Evolutionary conservation across 1,284 basidiomycete species (phyloP).

Genomic region (Leccinum subrobustum): DNA sequence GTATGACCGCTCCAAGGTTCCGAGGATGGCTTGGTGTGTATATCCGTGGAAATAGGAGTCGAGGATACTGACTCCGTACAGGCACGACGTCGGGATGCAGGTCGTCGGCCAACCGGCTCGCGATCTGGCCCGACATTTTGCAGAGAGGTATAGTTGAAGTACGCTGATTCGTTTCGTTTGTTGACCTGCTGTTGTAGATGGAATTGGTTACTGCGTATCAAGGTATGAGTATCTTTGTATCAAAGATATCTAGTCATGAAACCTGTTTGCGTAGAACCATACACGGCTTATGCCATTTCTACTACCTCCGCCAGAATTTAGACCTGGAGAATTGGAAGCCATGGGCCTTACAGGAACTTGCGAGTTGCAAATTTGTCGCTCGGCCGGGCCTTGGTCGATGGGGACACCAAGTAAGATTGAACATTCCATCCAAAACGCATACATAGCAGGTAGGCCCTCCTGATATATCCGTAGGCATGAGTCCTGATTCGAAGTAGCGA

Average conservation of each 20-base stretch:
- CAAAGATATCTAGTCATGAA: neutral
- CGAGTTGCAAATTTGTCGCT: slow-evolving; percentile 96
- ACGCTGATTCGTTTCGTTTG: slow-evolving; percentile 15
- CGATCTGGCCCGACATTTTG: slow-evolving; percentile 94
- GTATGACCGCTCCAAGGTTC: slow-evolving; percentile 86
- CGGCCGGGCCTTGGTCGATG: slow-evolving; percentile 94
- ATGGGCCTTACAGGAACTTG: slow-evolving; percentile 93
- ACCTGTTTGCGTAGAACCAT: slow-evolving; percentile 65
- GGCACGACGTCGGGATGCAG: slow-evolving; percentile 97
- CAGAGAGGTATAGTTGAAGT: slow-evolving; percentile 65
- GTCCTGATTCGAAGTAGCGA: slow-evolving; percentile 54
- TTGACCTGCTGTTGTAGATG: slow-evolving; percentile 51
- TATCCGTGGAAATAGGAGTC: neutral
- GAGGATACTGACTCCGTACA: slow-evolving; percentile 28
- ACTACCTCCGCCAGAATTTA: slow-evolving; percentile 92
- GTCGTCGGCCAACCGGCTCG: slow-evolving; percentile 95
- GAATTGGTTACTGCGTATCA: slow-evolving; percentile 90
- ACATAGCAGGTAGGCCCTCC: slow-evolving; percentile 69
- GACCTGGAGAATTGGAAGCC: slow-evolving; percentile 73
- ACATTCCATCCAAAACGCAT: slow-evolving; percentile 94
- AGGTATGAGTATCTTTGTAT: slow-evolving; percentile 49
- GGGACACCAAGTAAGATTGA: slow-evolving; percentile 87
- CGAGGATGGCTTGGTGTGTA: slow-evolving; percentile 93
- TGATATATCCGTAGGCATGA: neutral
- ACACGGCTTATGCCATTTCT: slow-evolving; percentile 91